phyloP scores from a whole-genome alignment of 2,329 filamentous ascomycete genomes.

The Exophiala lecanii-corni region DNA sequence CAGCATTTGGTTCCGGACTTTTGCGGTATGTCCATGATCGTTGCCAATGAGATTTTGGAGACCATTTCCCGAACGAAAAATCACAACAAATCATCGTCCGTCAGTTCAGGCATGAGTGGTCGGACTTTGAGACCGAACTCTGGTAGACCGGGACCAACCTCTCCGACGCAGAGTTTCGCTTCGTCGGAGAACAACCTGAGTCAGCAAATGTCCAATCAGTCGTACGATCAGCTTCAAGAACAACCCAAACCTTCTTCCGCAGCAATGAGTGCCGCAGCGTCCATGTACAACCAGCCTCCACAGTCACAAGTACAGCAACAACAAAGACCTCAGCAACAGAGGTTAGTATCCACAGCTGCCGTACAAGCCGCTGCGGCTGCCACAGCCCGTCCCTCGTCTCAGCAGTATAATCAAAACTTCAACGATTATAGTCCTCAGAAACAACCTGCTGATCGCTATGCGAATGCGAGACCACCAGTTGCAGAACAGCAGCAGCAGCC shows the following conservation, averaged over 20 bases:
- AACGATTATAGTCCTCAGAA: constrained; percentile 37
- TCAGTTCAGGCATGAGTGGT: constrained; percentile 55
- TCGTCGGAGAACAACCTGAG: constrained; percentile 29
- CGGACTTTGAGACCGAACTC: constrained; percentile 59
- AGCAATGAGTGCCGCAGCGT: constrained; percentile 26
- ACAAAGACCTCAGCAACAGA: constrained; percentile 31
- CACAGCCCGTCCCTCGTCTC: constrained; percentile 39
- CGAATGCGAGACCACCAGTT: constrained; percentile 31
- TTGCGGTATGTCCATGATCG: constrained; percentile 98
- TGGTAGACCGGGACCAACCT: constrained; percentile 39
- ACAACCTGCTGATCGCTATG: constrained; percentile 31
- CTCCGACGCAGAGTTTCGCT: constrained; percentile 24
- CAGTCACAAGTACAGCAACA: constrained; percentile 35
- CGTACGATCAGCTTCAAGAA: constrained; percentile 33
- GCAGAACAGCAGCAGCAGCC: constrained; percentile 35
- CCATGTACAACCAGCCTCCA: constrained; percentile 33
- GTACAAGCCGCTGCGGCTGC: constrained; percentile 43
- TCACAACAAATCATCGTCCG: constrained; percentile 54
- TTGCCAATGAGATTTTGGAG: constrained; percentile 87
- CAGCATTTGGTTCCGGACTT: constrained; percentile 96
- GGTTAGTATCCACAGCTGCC: constrained; percentile 47
- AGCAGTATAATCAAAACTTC: constrained; percentile 43
- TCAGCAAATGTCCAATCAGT: constrained; percentile 31
- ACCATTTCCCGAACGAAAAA: constrained; percentile 78
- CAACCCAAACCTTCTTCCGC: constrained; percentile 35